Conservation (phyloP, 169 alveolate species). For the Eimeria sp. region DNA sequence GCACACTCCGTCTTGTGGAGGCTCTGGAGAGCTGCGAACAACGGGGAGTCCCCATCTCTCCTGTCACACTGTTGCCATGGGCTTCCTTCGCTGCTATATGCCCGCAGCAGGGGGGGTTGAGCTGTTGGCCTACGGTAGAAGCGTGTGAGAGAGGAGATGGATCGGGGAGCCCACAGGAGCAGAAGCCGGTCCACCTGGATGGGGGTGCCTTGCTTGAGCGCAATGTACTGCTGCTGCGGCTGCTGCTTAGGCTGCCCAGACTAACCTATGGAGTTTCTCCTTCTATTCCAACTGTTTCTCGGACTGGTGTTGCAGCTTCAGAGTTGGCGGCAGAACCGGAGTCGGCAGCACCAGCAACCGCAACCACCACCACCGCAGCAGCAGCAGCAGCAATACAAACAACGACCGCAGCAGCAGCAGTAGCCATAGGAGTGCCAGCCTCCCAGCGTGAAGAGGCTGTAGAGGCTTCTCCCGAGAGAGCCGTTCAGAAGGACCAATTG, state of each 20-base stretch:
- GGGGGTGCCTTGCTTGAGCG: slow-evolving; percentile 34
- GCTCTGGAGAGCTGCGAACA: slow-evolving; percentile 60
- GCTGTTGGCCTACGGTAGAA: slow-evolving; percentile 35
- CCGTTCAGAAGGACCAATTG: not conserved
- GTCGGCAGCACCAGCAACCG: not conserved
- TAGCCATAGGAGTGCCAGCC: not conserved
- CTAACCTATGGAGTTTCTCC: not conserved
- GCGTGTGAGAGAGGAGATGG: not conserved
- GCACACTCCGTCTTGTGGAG: slow-evolving; percentile 72
- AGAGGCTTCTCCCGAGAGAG: not conserved
- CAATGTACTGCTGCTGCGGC: slow-evolving; percentile 73
- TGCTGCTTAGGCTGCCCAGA: slow-evolving; percentile 41
- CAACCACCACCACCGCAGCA: not conserved
- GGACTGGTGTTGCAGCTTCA: not conserved
- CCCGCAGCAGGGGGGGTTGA: slow-evolving; percentile 51
- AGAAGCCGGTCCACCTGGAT: slow-evolving; percentile 37
- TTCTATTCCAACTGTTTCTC: not conserved
- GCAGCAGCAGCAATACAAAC: not conserved
- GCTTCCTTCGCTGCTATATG: slow-evolving; percentile 35
- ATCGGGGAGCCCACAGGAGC: slow-evolving; percentile 5
- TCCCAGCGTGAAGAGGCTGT: not conserved
- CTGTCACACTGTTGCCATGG: slow-evolving; percentile 54
- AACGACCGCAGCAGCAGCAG: not conserved
- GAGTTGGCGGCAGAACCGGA: not conserved
- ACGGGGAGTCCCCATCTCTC: slow-evolving; percentile 45